phyloP scores from a whole-genome alignment of 495 filamentous ascomycete genomes.

The Haplographium delicatum region DNA sequence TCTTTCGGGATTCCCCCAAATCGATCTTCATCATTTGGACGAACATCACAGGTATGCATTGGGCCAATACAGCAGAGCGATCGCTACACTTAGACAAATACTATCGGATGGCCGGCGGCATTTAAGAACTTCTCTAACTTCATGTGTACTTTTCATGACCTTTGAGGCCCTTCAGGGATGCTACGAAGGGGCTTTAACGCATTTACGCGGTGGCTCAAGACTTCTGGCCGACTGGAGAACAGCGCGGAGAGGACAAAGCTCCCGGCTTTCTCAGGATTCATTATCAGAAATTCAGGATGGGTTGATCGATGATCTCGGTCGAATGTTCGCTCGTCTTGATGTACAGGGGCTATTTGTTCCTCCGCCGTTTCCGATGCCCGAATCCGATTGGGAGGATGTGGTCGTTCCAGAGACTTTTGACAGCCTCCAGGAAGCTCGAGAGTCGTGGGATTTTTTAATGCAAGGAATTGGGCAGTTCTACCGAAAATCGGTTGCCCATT shows the following conservation, averaged over 20 bases:
- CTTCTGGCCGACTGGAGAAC: conserved; percentile 26
- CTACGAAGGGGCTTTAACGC: conserved; percentile 25
- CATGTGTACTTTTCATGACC: conserved; percentile 24
- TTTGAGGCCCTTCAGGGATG: conserved; percentile 26
- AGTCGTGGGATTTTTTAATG: conserved; percentile 25
- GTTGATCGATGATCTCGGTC: conserved; percentile 23
- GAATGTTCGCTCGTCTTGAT: conserved; percentile 26
- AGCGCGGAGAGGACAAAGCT: conserved; percentile 18
- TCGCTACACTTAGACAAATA: conserved; percentile 18
- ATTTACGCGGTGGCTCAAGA: conserved; percentile 23
- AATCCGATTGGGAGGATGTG: conserved; percentile 23
- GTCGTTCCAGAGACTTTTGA: conserved; percentile 19
- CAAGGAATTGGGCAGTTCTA: conserved; percentile 26
- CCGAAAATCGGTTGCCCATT: conserved; percentile 22
- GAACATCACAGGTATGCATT: conserved; percentile 26
- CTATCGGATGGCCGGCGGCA: conserved; percentile 22
- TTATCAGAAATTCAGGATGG: conserved; percentile 27
- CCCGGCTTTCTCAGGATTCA: conserved; percentile 23
- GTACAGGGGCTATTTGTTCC: conserved; percentile 25
- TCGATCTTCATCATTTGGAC: conserved; percentile 24
- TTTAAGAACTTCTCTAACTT: conserved; percentile 22
- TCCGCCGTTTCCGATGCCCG: conserved; percentile 25
- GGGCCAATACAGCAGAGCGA: conserved; percentile 24
- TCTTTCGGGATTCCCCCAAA: conserved; percentile 24
- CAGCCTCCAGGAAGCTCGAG: conserved; percentile 23